These are phyloP conservation scores for Pleurotus ostreatus DNA, from an alignment of 768 basidiomycete species.

Conservation along the genomic window DNA sequence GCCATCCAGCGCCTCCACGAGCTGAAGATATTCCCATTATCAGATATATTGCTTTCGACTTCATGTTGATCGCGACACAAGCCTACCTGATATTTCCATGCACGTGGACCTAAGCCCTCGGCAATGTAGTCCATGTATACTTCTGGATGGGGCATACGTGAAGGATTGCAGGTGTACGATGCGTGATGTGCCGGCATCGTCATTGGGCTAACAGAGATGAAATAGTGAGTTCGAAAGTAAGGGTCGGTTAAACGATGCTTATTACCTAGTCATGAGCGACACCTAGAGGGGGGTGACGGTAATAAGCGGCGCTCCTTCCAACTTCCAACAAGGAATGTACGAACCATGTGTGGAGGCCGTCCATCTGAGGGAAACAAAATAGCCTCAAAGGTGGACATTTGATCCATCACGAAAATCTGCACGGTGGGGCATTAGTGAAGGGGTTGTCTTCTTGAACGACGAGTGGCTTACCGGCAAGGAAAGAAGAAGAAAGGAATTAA, in stretches of 20 bases:
- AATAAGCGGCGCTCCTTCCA: neutral
- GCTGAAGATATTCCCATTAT: slow-evolving; percentile 30
- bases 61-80: neutral
- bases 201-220: slow-evolving; percentile 31
- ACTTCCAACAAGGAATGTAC: neutral
- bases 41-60: slow-evolving; percentile 9
- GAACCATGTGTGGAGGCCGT: slow-evolving; percentile 66
- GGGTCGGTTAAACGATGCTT: slow-evolving; percentile 9
- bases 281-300: neutral
- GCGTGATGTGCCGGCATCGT: slow-evolving; percentile 39
- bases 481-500: slow-evolving; percentile 5
- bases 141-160: slow-evolving; percentile 79
- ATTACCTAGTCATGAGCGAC: slow-evolving; percentile 67
- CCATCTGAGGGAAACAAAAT: slow-evolving; percentile 78
- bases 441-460: neutral
- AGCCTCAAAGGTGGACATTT: slow-evolving; percentile 59
- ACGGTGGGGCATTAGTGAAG: neutral
- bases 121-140: slow-evolving; percentile 82
- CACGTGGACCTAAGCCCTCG: slow-evolving; percentile 60
- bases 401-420: slow-evolving; percentile 47
- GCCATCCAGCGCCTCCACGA: slow-evolving; percentile 71
- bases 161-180: slow-evolving; percentile 39
- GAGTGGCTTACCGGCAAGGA: slow-evolving; percentile 1
- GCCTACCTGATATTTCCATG: slow-evolving; percentile 71
- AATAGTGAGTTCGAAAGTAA: slow-evolving; percentile 9